A percentile compares a stretch with the other conserved stretches of the same genome.
phyloP scores from a whole-genome alignment of 2,329 filamentous ascomycete species.

The Colletotrichum lini region DNA sequence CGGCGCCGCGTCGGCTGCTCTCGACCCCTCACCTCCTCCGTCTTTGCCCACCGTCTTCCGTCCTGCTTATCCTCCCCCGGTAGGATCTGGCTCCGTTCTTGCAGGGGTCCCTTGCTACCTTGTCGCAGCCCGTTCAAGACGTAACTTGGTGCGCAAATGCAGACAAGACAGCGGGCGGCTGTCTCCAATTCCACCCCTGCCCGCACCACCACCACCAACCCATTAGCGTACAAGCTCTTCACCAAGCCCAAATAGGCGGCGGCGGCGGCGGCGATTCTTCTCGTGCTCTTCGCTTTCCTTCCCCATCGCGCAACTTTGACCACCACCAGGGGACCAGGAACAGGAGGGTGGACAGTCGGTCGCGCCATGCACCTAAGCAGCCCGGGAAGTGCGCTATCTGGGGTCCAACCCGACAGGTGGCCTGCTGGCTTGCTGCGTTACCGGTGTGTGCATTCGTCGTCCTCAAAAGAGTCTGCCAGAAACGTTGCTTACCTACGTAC shows the following conservation, averaged over 20 bases:
- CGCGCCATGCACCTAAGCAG: conserved; percentile 37
- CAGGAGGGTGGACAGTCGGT: conserved; percentile 10
- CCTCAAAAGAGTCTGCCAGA: conserved; percentile 22
- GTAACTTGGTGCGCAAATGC: conserved; percentile 26
- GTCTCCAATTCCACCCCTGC: conserved; percentile 26
- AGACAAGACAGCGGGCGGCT: conserved; percentile 9
- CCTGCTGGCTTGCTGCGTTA: conserved; percentile 29
- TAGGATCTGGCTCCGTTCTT: conserved; percentile 18
- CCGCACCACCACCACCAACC: conserved; percentile 22
- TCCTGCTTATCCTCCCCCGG: conserved; percentile 8
- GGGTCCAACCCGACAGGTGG: conserved; percentile 22
- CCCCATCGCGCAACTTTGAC: conserved; percentile 27
- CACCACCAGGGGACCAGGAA: conserved; percentile 33
- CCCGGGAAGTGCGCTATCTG: conserved; percentile 31
- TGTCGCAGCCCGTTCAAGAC: conserved; percentile 25
- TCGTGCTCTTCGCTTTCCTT: conserved; percentile 9
- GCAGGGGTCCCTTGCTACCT: conserved; percentile 25
- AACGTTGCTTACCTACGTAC: conserved; percentile 39
- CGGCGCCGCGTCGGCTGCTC: conserved; percentile 35
- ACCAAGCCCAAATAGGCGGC: conserved; percentile 25
- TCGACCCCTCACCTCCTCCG: conserved; percentile 37
- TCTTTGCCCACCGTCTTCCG: conserved; percentile 33
- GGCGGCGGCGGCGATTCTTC: conserved; percentile 30
- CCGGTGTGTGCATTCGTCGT: conserved; percentile 25
- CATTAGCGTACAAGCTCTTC: conserved; percentile 34